Percentiles rank a stretch among this genome's conserved stretches.
phyloP scores from a whole-genome alignment of 192 early-diverging fungal species.

The Coemansia sp. region DNA sequence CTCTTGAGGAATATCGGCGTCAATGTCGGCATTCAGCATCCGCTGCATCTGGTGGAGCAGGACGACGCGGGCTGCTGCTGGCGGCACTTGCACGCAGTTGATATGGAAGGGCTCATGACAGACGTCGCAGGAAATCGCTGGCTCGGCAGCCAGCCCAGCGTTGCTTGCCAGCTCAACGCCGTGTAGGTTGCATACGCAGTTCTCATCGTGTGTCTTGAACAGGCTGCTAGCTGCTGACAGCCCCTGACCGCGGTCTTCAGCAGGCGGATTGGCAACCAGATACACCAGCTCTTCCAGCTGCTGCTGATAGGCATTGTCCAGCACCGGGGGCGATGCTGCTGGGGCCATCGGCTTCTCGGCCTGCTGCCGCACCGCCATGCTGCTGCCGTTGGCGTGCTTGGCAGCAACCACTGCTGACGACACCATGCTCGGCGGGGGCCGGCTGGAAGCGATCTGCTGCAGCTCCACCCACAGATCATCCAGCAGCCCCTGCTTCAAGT shows the following conservation, averaged over 20 bases:
- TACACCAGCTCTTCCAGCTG: constrained; percentile 24
- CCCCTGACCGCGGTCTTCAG: constrained; percentile 15
- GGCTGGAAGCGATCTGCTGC: background rate
- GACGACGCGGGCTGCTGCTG: constrained; percentile 20
- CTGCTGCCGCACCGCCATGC: background rate
- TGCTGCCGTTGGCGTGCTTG: background rate
- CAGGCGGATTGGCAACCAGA: constrained; percentile 21
- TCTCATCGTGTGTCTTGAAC: constrained; percentile 25
- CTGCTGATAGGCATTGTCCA: constrained; percentile 6
- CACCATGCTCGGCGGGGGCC: background rate
- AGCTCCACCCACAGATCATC: constrained; percentile 36
- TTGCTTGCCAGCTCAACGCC: constrained; percentile 16
- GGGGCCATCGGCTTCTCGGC: background rate
- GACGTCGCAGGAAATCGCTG: constrained; percentile 63
- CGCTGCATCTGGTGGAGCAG: constrained; percentile 35
- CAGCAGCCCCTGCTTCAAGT: constrained; percentile 19
- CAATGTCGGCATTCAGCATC: constrained; percentile 18
- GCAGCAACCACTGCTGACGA: background rate
- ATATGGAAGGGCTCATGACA: constrained; percentile 65
- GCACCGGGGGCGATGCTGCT: background rate
- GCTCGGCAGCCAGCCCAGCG: constrained; percentile 7
- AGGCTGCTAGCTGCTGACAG: constrained; percentile 14
- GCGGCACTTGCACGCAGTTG: constrained; percentile 56
- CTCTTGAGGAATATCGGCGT: constrained; percentile 18
- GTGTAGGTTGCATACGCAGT: constrained; percentile 45